Evolutionary conservation across 495 filamentous ascomycete species (phyloP), one percentile per base, ranked within the genome.

Genomic region (Penicillium taxi): DNA sequence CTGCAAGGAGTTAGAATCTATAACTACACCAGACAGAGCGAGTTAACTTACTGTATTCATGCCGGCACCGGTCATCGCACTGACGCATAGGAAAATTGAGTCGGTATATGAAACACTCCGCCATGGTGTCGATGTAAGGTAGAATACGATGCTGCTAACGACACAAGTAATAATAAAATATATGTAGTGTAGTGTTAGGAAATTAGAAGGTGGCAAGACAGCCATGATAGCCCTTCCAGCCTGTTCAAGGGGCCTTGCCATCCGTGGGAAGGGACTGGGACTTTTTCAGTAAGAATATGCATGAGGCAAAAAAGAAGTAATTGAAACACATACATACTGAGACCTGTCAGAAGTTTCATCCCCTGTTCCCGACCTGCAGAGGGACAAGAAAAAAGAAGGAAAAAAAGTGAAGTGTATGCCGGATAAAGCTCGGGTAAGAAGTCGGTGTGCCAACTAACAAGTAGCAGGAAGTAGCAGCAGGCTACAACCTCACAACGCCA

Each of bases 41-140:
- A 27, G 12, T 20, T 16, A 6, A 54, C 74, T 59, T 55, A 80
- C 72, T 15, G 77, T 84, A 39, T 84, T 86, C 21, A 88, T 62
- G 0, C 82, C 82, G 21, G 87, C 81, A 34, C 79, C 70, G 11
- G 85, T 89, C 75, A 91, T 90, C 16, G 86, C 85, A 43, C 77
- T 83, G 26, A 83, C 75, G 28, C 75, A 74, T 24, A 93, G 55
- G 51, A 90, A 95, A 8, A 94, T 62, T 9, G 78, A 72, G 53
- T 94, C 83, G 6, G 73, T 72, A 61, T 86, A 94, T 32, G 68
- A 66, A 42, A 94, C 73, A 41, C 70, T 81, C 24, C 65, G 55
- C 27, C 63, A 55, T 12, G 79, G 78, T 4, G 66, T 75, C 1
- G 82, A 80, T 3, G 75, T 73, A 26, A 72, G 72, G 73, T 78